Conservation (phyloP, 768 basidiomycete species). For the Rhodotorula paludigena region DNA sequence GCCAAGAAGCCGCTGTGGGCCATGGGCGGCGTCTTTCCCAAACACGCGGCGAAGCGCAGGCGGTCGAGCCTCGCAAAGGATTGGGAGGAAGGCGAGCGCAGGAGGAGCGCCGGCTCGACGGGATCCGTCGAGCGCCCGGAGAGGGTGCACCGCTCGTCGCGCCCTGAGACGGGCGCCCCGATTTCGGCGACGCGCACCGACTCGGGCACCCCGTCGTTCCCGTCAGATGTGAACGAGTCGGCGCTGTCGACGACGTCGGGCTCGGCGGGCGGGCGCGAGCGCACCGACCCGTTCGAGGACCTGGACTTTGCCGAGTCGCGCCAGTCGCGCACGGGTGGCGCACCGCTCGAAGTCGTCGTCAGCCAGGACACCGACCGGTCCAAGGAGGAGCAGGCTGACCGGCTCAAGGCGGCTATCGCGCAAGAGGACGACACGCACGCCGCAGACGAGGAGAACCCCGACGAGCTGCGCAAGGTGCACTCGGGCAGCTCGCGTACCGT, state of each 20-base stretch:
- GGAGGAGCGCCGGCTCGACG: background rate
- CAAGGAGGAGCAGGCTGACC: background rate
- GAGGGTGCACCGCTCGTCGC: too few species aligned
- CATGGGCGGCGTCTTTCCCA: conserved; percentile 32
- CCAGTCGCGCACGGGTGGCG: background rate
- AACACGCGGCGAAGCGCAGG: background rate
- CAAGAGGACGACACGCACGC: too few species aligned
- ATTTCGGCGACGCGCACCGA: too few species aligned
- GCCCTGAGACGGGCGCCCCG: too few species aligned
- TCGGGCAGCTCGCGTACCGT: background rate
- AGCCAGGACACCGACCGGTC: background rate
- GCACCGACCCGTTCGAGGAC: conserved; percentile 17
- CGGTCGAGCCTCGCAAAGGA: conserved; percentile 8
- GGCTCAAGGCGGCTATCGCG: too few species aligned
- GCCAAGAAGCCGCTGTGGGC: conserved; percentile 17
- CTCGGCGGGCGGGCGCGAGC: background rate
- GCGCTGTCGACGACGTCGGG: background rate
- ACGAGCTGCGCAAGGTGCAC: background rate
- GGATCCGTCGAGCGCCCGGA: too few species aligned
- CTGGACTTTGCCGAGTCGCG: background rate
- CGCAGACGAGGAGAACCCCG: too few species aligned
- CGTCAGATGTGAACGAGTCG: background rate
- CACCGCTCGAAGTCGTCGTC: background rate
- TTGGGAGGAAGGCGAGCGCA: background rate
- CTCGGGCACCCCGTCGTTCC: too few species aligned